Percentiles rank a stretch among this genome's conserved stretches.
These are phyloP conservation scores for Pachysolen tannophilus DNA, from an alignment of 805 yeast genomes.

Conservation along the genomic window DNA sequence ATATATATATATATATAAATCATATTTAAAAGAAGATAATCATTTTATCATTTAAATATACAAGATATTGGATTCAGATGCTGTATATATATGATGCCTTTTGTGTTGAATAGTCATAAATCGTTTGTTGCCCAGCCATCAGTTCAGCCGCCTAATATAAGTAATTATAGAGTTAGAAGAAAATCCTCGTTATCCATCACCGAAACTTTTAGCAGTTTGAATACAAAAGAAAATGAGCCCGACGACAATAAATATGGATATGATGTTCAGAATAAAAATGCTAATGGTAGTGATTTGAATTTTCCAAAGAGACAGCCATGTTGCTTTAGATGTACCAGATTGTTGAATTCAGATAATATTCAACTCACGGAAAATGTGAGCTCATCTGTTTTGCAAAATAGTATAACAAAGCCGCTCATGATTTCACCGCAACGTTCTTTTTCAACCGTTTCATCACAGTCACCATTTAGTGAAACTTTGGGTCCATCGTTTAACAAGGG, in stretches of 20 bases:
- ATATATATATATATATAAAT: too few relatives aligned
- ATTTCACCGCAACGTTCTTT: not conserved
- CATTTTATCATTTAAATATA: too few relatives aligned
- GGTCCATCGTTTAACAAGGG: too few relatives aligned
- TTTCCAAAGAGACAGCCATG: not conserved
- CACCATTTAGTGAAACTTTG: not conserved
- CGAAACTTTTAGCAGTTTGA: not conserved
- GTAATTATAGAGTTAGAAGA: constrained; percentile 1
- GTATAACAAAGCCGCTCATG: not conserved
- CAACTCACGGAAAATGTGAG: not conserved
- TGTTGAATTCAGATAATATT: constrained; percentile 1
- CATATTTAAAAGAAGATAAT: too few relatives aligned
- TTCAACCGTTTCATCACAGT: constrained; percentile 1
- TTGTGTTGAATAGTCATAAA: not conserved
- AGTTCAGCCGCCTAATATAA: not conserved
- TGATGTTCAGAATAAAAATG: too few relatives aligned
- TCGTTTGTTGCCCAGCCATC: too few relatives aligned
- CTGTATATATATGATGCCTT: too few relatives aligned
- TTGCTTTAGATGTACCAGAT: constrained; percentile 3
- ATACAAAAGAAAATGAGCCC: too few relatives aligned
- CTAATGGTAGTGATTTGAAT: too few relatives aligned
- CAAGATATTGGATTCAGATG: too few relatives aligned
- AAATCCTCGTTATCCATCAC: constrained; percentile 5
- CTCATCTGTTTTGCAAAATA: constrained; percentile 1
- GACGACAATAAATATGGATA: not conserved